Conservation (phyloP, 768 basidiomycete species). For the Rickenella mellea region DNA sequence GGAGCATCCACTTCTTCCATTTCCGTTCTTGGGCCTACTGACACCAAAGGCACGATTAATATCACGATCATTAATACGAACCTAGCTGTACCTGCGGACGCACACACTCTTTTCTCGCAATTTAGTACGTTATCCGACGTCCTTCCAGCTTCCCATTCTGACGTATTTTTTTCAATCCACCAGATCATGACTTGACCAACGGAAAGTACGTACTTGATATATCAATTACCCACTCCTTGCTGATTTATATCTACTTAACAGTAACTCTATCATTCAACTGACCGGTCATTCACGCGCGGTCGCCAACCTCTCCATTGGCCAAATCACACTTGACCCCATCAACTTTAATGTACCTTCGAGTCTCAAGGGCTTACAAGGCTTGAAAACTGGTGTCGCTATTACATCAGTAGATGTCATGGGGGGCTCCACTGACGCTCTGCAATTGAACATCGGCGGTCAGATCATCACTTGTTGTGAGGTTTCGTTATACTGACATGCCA, state of each 20-base stretch:
- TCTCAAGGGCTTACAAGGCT: slow-evolving; percentile 50
- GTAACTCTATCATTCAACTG: slow-evolving; percentile 37
- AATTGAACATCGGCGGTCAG: slow-evolving; percentile 49
- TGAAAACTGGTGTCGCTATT: slow-evolving; percentile 48
- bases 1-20: slow-evolving; percentile 58
- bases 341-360: slow-evolving; percentile 59
- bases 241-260: neutral
- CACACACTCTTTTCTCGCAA: slow-evolving; percentile 42
- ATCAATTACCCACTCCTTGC: neutral
- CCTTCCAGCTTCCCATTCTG: neutral
- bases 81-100: slow-evolving; percentile 35
- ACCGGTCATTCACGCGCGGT: slow-evolving; percentile 51
- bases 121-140: slow-evolving; percentile 38
- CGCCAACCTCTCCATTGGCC: slow-evolving; percentile 52
- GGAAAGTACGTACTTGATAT: slow-evolving; percentile 16
- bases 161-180: slow-evolving; percentile 1
- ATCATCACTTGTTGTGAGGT: slow-evolving; percentile 3
- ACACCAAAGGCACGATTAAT: slow-evolving; percentile 56
- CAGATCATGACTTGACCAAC: slow-evolving; percentile 51
- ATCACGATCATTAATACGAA: slow-evolving; percentile 50
- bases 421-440: slow-evolving; percentile 48
- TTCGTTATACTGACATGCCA: neutral
- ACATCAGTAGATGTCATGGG: slow-evolving; percentile 55
- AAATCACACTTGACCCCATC: slow-evolving; percentile 62
- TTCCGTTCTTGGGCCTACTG: slow-evolving; percentile 35